Percentiles rank a stretch among this genome's conserved stretches.
Evolutionary conservation across 768 basidiomycete species (phyloP).

Genomic region (Sarcodon aspratus): DNA sequence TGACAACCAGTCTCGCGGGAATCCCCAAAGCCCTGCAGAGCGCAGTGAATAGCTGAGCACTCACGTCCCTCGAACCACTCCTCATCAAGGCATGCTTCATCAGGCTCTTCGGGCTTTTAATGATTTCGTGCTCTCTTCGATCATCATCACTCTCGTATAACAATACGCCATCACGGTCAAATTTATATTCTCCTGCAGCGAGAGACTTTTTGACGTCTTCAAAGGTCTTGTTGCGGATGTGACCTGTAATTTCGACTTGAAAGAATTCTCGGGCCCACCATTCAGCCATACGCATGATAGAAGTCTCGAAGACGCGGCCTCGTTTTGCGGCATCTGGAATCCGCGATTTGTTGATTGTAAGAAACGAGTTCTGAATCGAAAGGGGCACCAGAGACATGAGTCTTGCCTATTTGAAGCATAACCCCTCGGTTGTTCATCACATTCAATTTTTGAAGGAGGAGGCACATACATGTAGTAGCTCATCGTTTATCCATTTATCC

Average conservation of each 20-base stretch:
- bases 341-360: constrained; percentile 68
- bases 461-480: constrained; percentile 62
- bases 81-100: constrained; percentile 88
- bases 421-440: too few relatives aligned
- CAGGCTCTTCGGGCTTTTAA: constrained; percentile 72
- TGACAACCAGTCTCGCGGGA: constrained; percentile 80
- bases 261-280: constrained; percentile 85
- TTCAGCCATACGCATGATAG: constrained; percentile 55
- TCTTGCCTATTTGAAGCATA: constrained; percentile 47
- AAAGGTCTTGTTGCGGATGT: constrained; percentile 67
- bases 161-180: constrained; percentile 29
- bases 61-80: constrained; percentile 73
- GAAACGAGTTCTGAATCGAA: constrained; percentile 68
- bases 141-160: constrained; percentile 23
- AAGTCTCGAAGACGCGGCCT: constrained; percentile 80
- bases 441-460: background rate
- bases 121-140: constrained; percentile 44
- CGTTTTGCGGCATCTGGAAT: constrained; percentile 74
- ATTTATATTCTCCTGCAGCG: constrained; percentile 9
- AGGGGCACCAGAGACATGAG: constrained; percentile 82
- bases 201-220: constrained; percentile 46
- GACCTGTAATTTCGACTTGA: constrained; percentile 46
- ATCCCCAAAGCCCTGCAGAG: constrained; percentile 80
- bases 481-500: constrained; percentile 79
- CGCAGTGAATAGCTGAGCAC: constrained; percentile 86